Evolutionary conservation across 139 green algal species (phyloP).

Genomic region (Auxenochlorella pyrenoidosa): DNA sequence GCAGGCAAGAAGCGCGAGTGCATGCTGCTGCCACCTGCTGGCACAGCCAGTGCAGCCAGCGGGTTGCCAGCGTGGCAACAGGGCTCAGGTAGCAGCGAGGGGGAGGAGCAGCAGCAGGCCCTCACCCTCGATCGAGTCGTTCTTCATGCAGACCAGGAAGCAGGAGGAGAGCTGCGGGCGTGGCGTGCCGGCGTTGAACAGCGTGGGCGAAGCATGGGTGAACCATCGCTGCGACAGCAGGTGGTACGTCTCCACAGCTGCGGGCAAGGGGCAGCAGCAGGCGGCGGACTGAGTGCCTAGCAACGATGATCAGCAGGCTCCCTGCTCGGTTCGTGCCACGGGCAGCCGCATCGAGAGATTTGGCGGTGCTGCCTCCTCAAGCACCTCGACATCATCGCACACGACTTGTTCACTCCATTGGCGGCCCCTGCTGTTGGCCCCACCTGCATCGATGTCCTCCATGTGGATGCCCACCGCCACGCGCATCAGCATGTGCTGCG

Average conservation of each 20-base stretch:
- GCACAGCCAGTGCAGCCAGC: background rate
- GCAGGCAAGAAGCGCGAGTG: background rate
- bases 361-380: background rate
- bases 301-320: too few species aligned
- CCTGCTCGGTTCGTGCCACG: background rate
- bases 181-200: constrained; percentile 98
- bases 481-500: constrained; percentile 99
- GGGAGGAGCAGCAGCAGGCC: background rate
- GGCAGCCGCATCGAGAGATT: background rate
- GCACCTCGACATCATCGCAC: too few species aligned
- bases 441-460: constrained; percentile 69
- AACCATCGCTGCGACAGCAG: constrained; percentile 95
- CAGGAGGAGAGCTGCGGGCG: constrained; percentile 93
- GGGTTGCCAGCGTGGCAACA: too few species aligned
- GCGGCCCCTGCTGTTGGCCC: too few species aligned
- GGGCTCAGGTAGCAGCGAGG: too few species aligned
- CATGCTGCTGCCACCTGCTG: background rate
- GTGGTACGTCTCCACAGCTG: constrained; percentile 89
- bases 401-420: too few species aligned
- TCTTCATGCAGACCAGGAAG: constrained; percentile 98
- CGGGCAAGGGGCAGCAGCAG: too few species aligned
- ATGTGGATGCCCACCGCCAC: constrained; percentile 97
- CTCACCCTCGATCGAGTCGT: constrained; percentile 90
- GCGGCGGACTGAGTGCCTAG: background rate
- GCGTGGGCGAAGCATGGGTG: constrained; percentile 97